Conservation (phyloP, 306 rosid species). For the Citrullus amarus region DNA sequence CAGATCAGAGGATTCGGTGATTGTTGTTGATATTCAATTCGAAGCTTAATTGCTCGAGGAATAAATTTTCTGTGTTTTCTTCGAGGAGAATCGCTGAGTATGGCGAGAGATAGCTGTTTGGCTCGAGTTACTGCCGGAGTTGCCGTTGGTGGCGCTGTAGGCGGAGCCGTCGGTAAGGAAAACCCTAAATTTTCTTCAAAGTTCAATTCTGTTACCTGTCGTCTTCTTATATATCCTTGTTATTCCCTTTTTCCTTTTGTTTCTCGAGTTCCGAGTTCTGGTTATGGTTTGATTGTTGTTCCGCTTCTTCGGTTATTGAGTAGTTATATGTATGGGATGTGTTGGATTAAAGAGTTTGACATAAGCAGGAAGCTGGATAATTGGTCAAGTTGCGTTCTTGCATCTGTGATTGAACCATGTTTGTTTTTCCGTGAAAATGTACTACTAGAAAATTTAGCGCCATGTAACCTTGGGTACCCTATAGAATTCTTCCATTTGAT, state of each 20-base stretch:
- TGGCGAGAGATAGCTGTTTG: conserved; percentile 73
- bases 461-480: background rate
- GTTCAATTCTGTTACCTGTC: background rate
- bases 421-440: background rate
- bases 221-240: background rate
- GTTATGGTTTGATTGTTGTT: background rate
- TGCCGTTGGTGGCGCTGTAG: conserved; percentile 64
- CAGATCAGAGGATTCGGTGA: background rate
- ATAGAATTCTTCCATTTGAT: background rate
- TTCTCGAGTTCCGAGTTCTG: background rate
- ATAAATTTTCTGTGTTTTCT: background rate
- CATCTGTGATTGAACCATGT: background rate
- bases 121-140: conserved; percentile 54
- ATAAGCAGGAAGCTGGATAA: background rate
- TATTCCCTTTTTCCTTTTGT: background rate
- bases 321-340: background rate
- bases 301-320: background rate
- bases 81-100: background rate
- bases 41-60: background rate
- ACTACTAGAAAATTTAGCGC: background rate
- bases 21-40: background rate
- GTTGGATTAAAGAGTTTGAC: background rate
- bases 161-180: conserved; percentile 55
- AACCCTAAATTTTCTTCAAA: background rate
- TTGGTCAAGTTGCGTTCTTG: background rate